phyloP scores from a whole-genome alignment of 2,329 filamentous ascomycete genomes.

The Talaromyces albobiverticillius region DNA sequence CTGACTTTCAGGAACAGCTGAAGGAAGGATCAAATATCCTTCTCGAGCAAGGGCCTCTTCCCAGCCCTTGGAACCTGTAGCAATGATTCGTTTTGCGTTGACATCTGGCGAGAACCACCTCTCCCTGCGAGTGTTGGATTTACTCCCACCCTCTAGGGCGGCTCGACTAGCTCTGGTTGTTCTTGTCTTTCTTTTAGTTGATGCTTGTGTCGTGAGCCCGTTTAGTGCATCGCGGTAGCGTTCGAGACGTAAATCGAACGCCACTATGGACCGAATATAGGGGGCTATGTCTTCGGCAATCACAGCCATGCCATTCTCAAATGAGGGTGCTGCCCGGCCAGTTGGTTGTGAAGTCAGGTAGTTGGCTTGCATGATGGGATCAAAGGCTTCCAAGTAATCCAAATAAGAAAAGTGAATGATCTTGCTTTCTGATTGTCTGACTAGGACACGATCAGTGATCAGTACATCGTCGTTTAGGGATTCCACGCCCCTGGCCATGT shows the following conservation, averaged over 20 bases:
- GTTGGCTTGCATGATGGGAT: conserved; percentile 47
- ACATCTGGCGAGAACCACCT: conserved; percentile 66
- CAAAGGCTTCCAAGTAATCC: conserved; percentile 50
- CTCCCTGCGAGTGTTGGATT: conserved; percentile 65
- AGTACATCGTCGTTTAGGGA: conserved; percentile 1
- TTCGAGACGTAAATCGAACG: conserved; percentile 70
- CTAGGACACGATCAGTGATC: conserved; percentile 32
- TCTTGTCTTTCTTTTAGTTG: conserved; percentile 57
- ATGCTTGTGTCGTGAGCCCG: conserved; percentile 60
- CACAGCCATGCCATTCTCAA: conserved; percentile 67
- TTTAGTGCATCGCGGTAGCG: conserved; percentile 63
- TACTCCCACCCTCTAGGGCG: conserved; percentile 71
- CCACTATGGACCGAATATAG: conserved; percentile 81
- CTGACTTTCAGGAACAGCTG: conserved; percentile 17
- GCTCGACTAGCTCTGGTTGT: conserved; percentile 73
- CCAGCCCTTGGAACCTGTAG: conserved; percentile 55
- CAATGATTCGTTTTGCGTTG: conserved; percentile 61
- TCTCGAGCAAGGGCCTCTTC: conserved; percentile 33
- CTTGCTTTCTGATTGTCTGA: conserved; percentile 20
- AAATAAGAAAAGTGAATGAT: conserved; percentile 28
- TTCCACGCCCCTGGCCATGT: conserved; percentile 20
- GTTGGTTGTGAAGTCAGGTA: conserved; percentile 30
- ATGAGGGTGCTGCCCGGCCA: conserved; percentile 59
- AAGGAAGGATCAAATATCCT: conserved; percentile 30
- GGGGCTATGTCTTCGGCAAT: conserved; percentile 79